Base-by-base conservation (phyloP, 192 early-diverging fungal species). In the Rhizophlyctis rosea region DNA sequence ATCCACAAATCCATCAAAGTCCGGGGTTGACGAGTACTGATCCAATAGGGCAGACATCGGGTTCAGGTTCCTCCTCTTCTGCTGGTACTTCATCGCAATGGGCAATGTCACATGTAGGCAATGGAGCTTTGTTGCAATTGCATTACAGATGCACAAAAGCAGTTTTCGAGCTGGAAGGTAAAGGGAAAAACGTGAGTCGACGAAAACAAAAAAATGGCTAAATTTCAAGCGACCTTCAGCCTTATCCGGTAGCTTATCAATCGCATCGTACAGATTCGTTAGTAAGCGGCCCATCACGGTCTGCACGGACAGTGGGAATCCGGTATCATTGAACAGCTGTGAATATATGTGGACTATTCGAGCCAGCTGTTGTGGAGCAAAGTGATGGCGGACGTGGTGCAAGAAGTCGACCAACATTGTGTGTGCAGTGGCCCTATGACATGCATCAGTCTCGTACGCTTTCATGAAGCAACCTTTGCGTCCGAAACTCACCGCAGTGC, bases 281-380 rank as follows among this genome's bases (percentile, higher is more conserved):
- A 99, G 78, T 27, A 99, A 75, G 66, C 96, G 98, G 57, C 87
- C 88, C 62, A 94, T 95, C 93, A 98, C 94, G 1, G 93, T 96
- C 70, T 98, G 97, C 35, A 98, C 92, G 56, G 87, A 90, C 0
- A 91, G 87, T 29, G 94, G 86, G 39, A 99, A 81, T n/a, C 83
- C 82, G 28, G 85, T 80, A 73, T 99, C 97, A 65, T 98, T 94
- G 59, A 98, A 75, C 75, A 95, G 94, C 21, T 86, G 76, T 1
- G 96, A 88, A 72, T 96, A 98, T 50, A 94, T 92, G 59, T 91
- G 87, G 11, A 99, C 88, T 32, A 90, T 93, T 47, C 77, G 72
- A 1, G 88, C 79, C 21, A 98, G 77, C 71, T 99, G 97, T 4
- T 66, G 59, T 3, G 86, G 82, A 2, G 88, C 87, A 4, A 98